Evolutionary conservation across 805 yeast genomes (phyloP), one percentile per base, ranked within the genome.

Genomic region (Ogataea chonburiensis): DNA sequence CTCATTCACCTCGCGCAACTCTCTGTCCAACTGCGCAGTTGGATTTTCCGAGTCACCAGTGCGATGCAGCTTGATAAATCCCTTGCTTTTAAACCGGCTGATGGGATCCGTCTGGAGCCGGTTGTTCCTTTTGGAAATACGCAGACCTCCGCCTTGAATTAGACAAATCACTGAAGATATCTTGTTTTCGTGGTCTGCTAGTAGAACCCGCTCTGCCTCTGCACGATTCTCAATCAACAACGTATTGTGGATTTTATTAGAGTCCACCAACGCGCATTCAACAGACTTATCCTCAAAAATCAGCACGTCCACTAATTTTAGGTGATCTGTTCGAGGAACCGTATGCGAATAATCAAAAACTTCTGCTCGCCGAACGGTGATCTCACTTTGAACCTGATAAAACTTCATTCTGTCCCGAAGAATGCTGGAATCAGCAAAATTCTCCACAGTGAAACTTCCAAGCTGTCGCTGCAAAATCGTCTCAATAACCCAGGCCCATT

Each of bases 391-490:
- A 7, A 63, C 46, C 28, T 61, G 60, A 40, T 60, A 53, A 18
- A 54, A 36, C 38, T 50, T 56, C 50, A 67, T 49, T 17, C 68
- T 44, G 0, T 53, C 45, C 10, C 66, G 61, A 33, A 81, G 51
- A 1, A 59, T 50, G 8, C 57, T 55, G 28, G 79, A 68, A 54
- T 91, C 98, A 18, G 68, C 67, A 29, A 67, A 73, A 51, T 73
- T 75, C 22, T 75, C 68, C 1, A 86, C 96, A 22, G 85, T 66
- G 58, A 86, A 87, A 0, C 86, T 67, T 24, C 70, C 76, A 7
- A 85, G 56, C 0, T 75, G 58, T 7, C 63, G 59, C 2, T 68
- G 68, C 19, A 87, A 55, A 1, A 67, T 53, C 0, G 75, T 58
- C 49, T 86, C 94, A 5, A 89, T 53, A 4, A 82, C 58, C 16